Evolutionary conservation across 805 yeast species (phyloP).

Genomic region (Maudiozyma saulgeensis): DNA sequence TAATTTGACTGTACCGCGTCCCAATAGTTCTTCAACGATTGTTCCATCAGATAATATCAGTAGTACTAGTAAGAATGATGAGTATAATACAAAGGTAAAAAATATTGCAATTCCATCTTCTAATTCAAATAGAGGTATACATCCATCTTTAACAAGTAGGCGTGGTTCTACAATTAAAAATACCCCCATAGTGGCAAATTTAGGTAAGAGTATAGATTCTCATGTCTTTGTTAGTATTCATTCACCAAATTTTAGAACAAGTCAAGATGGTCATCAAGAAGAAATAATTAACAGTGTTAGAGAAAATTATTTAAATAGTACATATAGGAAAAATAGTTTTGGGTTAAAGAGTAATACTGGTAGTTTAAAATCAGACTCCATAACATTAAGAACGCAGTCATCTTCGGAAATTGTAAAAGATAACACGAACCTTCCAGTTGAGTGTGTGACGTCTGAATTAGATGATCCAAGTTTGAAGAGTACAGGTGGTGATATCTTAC

Average conservation of each 20-base stretch:
- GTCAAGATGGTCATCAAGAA: conserved; percentile 17
- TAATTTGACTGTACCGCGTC: background rate
- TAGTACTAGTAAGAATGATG: too few species aligned
- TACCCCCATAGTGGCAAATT: background rate
- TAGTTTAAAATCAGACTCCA: background rate
- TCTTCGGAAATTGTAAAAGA: background rate
- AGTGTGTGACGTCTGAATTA: background rate
- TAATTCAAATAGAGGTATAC: background rate
- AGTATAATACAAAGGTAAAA: too few species aligned
- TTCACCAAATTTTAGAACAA: conserved; percentile 27
- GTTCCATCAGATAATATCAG: too few species aligned
- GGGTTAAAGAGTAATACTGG: background rate
- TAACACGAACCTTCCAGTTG: background rate
- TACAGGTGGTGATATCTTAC: conserved; percentile 31
- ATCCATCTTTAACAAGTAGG: conserved; percentile 1
- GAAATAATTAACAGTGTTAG: conserved; percentile 27
- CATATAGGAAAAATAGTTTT: conserved; percentile 3
- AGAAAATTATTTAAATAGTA: conserved; percentile 20
- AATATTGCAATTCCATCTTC: background rate
- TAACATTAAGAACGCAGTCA: background rate
- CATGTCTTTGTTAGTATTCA: conserved; percentile 21
- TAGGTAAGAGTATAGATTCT: conserved; percentile 6
- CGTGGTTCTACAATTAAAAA: conserved; percentile 4
- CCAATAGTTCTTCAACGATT: background rate
- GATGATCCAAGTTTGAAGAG: conserved; percentile 12